Conservation (phyloP, 2,329 filamentous ascomycete genomes). For the Arthrobotrys iridis region DNA sequence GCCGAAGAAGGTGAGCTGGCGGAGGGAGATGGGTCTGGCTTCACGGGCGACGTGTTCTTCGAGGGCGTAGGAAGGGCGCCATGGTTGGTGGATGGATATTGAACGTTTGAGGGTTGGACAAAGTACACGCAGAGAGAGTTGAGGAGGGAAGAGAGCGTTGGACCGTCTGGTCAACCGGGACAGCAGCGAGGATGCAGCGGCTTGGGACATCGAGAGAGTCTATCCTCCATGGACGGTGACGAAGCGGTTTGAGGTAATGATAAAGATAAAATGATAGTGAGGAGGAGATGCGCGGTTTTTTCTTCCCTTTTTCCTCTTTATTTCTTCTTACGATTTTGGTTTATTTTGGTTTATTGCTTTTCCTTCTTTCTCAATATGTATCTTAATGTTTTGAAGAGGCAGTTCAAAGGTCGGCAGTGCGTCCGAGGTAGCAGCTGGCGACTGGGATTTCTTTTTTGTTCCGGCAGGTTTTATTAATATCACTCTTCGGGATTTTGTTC, state of each 20-base stretch:
- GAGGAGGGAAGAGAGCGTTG: not conserved
- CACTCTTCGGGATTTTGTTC: too few relatives aligned
- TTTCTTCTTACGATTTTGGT: not conserved
- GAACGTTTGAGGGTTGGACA: not conserved
- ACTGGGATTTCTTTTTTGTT: not conserved
- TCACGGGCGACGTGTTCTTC: constrained; percentile 75
- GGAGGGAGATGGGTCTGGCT: constrained; percentile 91
- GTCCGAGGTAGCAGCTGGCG: not conserved
- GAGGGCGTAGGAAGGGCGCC: constrained; percentile 58
- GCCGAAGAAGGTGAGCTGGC: constrained; percentile 91
- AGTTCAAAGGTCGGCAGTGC: too few relatives aligned
- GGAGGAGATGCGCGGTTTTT: not conserved
- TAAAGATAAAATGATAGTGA: not conserved
- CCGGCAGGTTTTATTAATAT: too few relatives aligned
- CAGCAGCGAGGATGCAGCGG: constrained; percentile 49
- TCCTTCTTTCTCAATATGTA: too few relatives aligned
- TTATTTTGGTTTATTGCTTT: not conserved
- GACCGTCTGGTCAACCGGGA: constrained; percentile 51
- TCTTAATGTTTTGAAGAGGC: too few relatives aligned
- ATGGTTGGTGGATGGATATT: constrained; percentile 51
- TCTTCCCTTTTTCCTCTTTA: not conserved
- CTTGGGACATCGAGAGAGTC: constrained; percentile 46
- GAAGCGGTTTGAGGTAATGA: not conserved
- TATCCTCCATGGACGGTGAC: constrained; percentile 53
- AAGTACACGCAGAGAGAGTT: not conserved